A percentile compares a stretch with the other conserved stretches of the same genome.
Conservation (phyloP, 768 basidiomycete genomes). For the Udeniomyces megalosporus region DNA sequence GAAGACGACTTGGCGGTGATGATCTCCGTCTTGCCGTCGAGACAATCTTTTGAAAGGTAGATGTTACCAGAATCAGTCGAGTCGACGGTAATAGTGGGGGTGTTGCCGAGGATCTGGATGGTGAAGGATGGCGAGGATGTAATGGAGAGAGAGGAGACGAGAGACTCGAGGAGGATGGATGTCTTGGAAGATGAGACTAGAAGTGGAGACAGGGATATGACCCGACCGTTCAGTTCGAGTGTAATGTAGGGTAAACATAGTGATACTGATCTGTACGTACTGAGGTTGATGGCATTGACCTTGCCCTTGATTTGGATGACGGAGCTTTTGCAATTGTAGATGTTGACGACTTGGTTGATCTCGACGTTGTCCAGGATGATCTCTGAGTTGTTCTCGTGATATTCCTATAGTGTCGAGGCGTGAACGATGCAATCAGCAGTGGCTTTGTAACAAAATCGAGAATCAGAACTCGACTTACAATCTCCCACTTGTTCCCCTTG, state of each 20-base stretch:
- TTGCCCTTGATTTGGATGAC: constrained; percentile 79
- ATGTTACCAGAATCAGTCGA: constrained; percentile 89
- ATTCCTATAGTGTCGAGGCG: constrained; percentile 52
- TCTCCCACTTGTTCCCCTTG: constrained; percentile 84
- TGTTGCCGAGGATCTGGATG: constrained; percentile 73
- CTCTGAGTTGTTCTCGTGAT: constrained; percentile 61
- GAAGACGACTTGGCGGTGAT: constrained; percentile 85
- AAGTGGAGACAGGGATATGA: neutral
- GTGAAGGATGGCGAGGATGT: constrained; percentile 87
- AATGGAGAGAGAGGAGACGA: constrained; percentile 76
- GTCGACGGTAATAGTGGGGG: constrained; percentile 86
- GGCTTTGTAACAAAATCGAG: neutral
- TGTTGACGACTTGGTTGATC: constrained; percentile 66
- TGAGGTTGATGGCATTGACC: constrained; percentile 77
- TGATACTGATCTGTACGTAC: no score
- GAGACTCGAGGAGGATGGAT: constrained; percentile 72
- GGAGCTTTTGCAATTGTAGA: constrained; percentile 77
- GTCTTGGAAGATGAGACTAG: constrained; percentile 78
- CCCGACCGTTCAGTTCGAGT: neutral
- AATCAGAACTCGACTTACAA: no score
- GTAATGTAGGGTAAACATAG: no score
- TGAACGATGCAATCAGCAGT: neutral
- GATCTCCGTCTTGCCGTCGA: constrained; percentile 52
- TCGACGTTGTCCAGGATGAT: constrained; percentile 61
- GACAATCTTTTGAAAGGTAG: constrained; percentile 68